Evolutionary conservation across 352 stramenopile species (phyloP), one percentile per base, ranked within the genome.

Genomic region (Phytophthora litchii): DNA sequence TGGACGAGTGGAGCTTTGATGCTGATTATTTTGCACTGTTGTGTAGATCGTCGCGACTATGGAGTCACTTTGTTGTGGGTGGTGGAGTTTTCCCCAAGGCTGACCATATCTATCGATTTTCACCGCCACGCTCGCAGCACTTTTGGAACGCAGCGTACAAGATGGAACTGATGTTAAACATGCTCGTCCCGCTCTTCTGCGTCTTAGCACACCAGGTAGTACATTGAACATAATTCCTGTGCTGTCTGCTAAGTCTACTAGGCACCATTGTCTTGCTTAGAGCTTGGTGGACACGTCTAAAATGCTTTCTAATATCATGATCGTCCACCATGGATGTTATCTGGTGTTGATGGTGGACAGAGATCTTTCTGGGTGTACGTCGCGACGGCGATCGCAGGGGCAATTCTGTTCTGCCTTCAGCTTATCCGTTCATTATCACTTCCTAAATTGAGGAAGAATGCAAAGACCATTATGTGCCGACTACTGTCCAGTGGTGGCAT

Each of bases 91-190:
- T 91, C 53, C 80, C 83, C 1, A 89, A 86, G 48, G 83, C 80
- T 0, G 83, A 92, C 60, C 75, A 89, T 54, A 80, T 92, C 43
- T 94, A 92, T 52, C 73, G 82, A 35, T 94, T 92, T 54, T 81
- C 68, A 12, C 85, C 82, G 21, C 80, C 79, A 20, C 70, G 82
- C 11, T 90, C 82, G 47, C 74, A 80, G 44, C 78, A 89, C 41
- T 94, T 94, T 50, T 90, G 79, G 82, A 89, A 86, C 40, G 83
- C 83, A 1, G 80, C 80, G 13, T 92, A 89, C 65, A 85, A 84
- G 54, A 90, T 92, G 70, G 85, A 94, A 54, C 59, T 94, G 27
- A 70, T 94, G 44, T 64, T 94, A 3, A 90, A 91, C 50, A 47
- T 88, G 3, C 85, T 80, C 37, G 78, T 94, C 9, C 85, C 85